Evolutionary conservation across 768 basidiomycete genomes (phyloP).

Genomic region (Lactarius psammicola): DNA sequence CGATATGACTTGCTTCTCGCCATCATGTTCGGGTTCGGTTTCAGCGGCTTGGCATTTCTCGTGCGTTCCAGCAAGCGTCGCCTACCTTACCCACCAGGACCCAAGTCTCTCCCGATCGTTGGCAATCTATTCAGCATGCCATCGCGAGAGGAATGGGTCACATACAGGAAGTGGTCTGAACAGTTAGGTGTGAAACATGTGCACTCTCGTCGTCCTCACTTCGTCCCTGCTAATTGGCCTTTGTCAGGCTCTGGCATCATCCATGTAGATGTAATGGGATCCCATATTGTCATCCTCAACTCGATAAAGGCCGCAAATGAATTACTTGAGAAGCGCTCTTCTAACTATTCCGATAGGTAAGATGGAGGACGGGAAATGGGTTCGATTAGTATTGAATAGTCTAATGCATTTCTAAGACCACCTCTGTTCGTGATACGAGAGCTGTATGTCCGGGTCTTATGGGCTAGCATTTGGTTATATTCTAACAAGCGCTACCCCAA

Average conservation of each 20-base stretch:
- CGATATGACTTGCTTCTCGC: background rate
- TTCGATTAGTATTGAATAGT: too few species aligned
- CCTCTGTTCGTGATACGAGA: too few species aligned
- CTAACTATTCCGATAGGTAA: constrained; percentile 4
- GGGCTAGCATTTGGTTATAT: background rate
- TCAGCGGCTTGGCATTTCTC: background rate
- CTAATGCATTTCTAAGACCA: background rate
- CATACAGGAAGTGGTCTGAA: background rate
- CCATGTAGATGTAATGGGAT: background rate
- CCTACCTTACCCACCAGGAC: background rate
- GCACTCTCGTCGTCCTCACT: background rate
- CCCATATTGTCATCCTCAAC: background rate
- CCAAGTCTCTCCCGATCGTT: background rate
- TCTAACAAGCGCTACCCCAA: background rate
- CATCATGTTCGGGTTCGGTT: too few species aligned
- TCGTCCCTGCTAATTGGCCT: background rate
- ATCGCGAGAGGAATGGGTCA: background rate
- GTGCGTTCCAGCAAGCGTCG: background rate
- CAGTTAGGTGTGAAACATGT: background rate
- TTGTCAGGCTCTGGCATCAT: background rate
- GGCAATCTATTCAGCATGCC: constrained; percentile 1
- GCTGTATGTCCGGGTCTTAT: too few species aligned
- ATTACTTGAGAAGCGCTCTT: background rate
- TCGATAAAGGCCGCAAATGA: background rate
- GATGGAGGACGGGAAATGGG: background rate